phyloP scores from a whole-genome alignment of 495 filamentous ascomycete genomes.

The Bacidia gigantensis region DNA sequence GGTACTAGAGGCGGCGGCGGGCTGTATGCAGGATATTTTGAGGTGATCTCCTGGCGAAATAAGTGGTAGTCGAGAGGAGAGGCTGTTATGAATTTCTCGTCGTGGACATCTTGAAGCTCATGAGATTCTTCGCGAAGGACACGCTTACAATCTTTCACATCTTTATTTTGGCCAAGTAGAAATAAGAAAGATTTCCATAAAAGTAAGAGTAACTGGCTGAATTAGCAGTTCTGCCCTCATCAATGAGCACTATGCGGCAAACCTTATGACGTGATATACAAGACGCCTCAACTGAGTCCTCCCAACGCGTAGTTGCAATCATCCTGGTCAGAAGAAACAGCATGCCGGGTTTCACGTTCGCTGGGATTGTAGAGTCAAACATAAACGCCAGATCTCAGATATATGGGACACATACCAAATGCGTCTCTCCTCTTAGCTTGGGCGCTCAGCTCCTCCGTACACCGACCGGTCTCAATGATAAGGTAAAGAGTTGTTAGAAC shows the following conservation, averaged over 20 bases:
- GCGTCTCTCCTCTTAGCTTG: constrained; percentile 7
- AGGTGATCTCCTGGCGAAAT: constrained; percentile 95
- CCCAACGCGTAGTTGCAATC: constrained; percentile 72
- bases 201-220: constrained; percentile 49
- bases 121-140: constrained; percentile 30
- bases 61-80: constrained; percentile 92
- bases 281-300: constrained; percentile 44
- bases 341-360: constrained; percentile 50
- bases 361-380: constrained; percentile 18
- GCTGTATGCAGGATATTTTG: constrained; percentile 93
- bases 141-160: constrained; percentile 60
- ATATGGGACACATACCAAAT: constrained; percentile 12
- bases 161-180: constrained; percentile 60
- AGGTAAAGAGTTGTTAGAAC: constrained; percentile 57
- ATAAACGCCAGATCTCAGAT: too few species aligned
- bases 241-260: background rate
- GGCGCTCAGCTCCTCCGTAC: constrained; percentile 24
- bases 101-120: constrained; percentile 24
- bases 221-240: constrained; percentile 7
- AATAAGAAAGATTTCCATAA: constrained; percentile 87
- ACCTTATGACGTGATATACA: constrained; percentile 47
- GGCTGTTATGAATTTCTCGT: constrained; percentile 57
- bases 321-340: constrained; percentile 61
- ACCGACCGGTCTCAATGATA: constrained; percentile 51
- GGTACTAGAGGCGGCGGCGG: constrained; percentile 74